Percentiles rank a stretch among this genome's conserved stretches.
phyloP scores from a whole-genome alignment of 2,329 filamentous ascomycete genomes.

The Cylindrodendrum hubeiense region DNA sequence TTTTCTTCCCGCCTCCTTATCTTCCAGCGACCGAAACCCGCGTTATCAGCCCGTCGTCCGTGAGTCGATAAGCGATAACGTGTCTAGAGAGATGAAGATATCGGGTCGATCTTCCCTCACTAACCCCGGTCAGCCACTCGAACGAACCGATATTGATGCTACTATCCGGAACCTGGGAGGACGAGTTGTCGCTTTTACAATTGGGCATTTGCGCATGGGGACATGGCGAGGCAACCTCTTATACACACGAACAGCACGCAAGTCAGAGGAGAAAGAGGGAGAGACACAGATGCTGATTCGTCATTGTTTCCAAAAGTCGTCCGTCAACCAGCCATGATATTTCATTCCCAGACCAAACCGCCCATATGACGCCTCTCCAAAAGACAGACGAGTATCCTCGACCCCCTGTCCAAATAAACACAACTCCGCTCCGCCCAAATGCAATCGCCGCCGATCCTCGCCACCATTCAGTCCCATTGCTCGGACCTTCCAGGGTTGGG shows the following conservation, averaged over 20 bases:
- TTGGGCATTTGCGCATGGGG: neutral
- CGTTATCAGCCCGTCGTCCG: neutral
- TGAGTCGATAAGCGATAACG: neutral
- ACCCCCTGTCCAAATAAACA: constrained; percentile 32
- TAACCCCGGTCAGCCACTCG: neutral
- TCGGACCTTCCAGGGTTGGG: constrained; percentile 23
- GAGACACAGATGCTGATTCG: constrained; percentile 14
- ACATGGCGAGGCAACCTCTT: neutral
- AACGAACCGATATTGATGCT: neutral
- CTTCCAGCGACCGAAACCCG: neutral
- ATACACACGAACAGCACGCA: neutral
- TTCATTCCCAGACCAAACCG: constrained; percentile 40
- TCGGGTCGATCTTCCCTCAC: neutral
- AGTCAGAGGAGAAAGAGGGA: neutral
- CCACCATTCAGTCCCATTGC: constrained; percentile 26
- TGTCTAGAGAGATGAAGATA: neutral
- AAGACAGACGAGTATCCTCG: constrained; percentile 30
- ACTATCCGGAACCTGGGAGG: neutral
- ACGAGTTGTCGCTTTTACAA: neutral
- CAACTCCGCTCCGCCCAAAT: constrained; percentile 46
- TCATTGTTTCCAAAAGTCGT: constrained; percentile 11
- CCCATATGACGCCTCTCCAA: constrained; percentile 40
- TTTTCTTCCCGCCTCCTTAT: neutral
- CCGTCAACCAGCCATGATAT: constrained; percentile 22
- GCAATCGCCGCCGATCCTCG: constrained; percentile 41